A percentile compares a stretch with the other conserved stretches of the same genome.
Conservation (phyloP, 371 early-diverging fungal species). For the Parasitella parasitica region DNA sequence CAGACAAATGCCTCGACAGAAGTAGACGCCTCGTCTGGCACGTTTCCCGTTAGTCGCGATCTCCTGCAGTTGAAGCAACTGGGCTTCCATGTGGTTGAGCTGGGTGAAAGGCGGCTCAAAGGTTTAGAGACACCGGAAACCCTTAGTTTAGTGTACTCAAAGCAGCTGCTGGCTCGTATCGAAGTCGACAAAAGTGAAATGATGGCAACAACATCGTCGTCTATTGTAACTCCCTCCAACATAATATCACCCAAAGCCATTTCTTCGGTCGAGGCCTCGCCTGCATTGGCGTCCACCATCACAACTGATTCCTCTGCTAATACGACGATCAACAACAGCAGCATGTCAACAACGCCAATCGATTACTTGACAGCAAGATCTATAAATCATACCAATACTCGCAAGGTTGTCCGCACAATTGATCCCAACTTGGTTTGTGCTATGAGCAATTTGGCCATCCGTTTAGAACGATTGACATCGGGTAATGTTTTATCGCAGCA, state of each 20-base stretch:
- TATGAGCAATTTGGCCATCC: constrained; percentile 38
- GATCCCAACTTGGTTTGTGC: constrained; percentile 39
- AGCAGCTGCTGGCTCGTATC: constrained; percentile 53
- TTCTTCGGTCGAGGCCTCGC: neutral
- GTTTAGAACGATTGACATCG: constrained; percentile 45
- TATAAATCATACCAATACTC: neutral
- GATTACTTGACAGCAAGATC: constrained; percentile 2
- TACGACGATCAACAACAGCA: neutral
- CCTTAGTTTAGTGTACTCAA: constrained; percentile 73
- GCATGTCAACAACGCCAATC: neutral
- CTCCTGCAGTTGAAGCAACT: constrained; percentile 65
- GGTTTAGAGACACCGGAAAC: constrained; percentile 89
- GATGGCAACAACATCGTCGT: neutral
- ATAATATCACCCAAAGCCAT: neutral
- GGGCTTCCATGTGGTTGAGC: constrained; percentile 69
- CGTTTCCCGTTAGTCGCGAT: constrained; percentile 52
- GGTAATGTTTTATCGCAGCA: constrained; percentile 24
- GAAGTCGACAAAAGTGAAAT: constrained; percentile 39
- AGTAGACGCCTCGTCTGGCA: neutral
- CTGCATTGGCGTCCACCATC: neutral
- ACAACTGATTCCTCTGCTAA: neutral
- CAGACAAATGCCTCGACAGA: constrained; percentile 3
- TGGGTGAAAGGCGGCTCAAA: constrained; percentile 87
- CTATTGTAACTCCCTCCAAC: neutral
- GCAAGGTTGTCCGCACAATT: constrained; percentile 21